A percentile compares a stretch with the other conserved stretches of the same genome.
phyloP scores from a whole-genome alignment of 352 stramenopile species.

The Globisporangium solare region DNA sequence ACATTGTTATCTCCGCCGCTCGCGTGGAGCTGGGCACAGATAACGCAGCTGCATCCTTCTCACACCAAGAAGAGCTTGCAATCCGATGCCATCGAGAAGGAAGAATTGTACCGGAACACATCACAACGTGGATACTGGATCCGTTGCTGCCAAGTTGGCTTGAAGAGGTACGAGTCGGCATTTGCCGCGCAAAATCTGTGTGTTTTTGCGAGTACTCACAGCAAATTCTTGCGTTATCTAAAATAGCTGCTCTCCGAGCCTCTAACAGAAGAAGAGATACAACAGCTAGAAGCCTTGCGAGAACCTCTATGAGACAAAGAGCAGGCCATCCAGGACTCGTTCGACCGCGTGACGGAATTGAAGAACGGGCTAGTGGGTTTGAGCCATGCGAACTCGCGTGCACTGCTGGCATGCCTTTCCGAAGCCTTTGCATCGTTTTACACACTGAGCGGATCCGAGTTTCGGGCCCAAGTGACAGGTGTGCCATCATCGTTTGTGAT shows the following conservation, averaged over 20 bases:
- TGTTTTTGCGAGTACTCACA: neutral
- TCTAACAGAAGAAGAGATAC: conserved; percentile 8
- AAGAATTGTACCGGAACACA: conserved; percentile 1
- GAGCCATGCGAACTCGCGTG: neutral
- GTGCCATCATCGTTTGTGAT: conserved; percentile 12
- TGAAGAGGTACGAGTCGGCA: conserved; percentile 6
- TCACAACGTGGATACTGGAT: conserved; percentile 7
- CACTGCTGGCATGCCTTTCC: neutral
- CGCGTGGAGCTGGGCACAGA: neutral
- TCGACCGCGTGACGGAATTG: conserved; percentile 8
- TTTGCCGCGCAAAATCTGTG: neutral
- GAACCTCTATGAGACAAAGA: conserved; percentile 1
- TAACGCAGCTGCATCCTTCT: neutral
- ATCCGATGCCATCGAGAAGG: conserved; percentile 1
- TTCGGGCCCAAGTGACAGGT: neutral
- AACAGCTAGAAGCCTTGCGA: neutral
- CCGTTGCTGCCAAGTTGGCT: conserved; percentile 12
- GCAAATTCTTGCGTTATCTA: neutral
- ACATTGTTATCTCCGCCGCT: neutral
- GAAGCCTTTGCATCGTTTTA: conserved; percentile 12
- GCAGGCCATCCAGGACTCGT: conserved; percentile 10
- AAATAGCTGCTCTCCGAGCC: conserved; percentile 13
- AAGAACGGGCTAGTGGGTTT: conserved; percentile 7
- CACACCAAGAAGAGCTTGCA: neutral
- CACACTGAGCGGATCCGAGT: conserved; percentile 5